Conservation (phyloP, 257 asterid genomes). For the Solanum ahanhuiri region DNA sequence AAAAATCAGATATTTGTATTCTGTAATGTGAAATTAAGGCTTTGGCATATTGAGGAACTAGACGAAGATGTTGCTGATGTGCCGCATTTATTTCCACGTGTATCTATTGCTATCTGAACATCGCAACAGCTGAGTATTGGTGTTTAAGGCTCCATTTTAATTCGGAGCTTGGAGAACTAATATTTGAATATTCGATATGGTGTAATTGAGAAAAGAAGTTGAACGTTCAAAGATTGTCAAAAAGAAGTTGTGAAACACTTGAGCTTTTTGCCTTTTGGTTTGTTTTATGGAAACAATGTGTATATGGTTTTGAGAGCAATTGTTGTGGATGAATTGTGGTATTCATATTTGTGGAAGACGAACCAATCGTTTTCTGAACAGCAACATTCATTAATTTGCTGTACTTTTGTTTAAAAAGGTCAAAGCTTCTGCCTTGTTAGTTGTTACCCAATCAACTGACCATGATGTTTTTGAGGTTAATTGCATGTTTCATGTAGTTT, state of each 20-base stretch:
- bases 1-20: not conserved
- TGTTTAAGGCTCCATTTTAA: not conserved
- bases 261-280: not conserved
- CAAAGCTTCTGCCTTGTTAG: not conserved
- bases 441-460: not conserved
- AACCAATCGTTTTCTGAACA: not conserved
- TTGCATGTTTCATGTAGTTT: not conserved
- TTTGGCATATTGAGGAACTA: not conserved
- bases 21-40: not conserved
- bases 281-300: not conserved
- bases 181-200: not conserved
- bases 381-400: not conserved
- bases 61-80: not conserved
- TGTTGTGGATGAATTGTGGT: not conserved
- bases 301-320: not conserved
- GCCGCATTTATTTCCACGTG: not conserved
- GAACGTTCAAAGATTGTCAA: not conserved
- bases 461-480: not conserved
- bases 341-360: not conserved
- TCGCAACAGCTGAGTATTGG: not conserved
- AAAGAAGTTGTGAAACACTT: not conserved
- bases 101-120: not conserved
- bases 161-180: not conserved
- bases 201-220: not conserved
- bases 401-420: not conserved